phyloP scores from a whole-genome alignment of 768 basidiomycete species.

The Kwoniella sp. region DNA sequence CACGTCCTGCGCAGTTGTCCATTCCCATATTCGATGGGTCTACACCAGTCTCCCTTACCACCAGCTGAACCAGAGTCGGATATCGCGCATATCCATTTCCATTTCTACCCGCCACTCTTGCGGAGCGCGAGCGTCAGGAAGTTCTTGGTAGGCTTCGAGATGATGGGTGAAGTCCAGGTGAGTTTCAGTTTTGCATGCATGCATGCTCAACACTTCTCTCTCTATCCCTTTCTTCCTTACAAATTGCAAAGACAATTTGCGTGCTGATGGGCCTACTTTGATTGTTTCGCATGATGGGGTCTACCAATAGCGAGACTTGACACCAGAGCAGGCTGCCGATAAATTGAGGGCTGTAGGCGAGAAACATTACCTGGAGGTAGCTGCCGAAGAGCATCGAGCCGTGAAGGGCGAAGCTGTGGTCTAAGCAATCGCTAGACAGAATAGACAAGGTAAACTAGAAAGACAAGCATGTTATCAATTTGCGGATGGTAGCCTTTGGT shows the following conservation, averaged over 20 bases:
- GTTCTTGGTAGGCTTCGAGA: slow-evolving; percentile 92
- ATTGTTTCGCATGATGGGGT: no score
- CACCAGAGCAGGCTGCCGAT: slow-evolving; percentile 80
- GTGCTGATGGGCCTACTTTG: no score
- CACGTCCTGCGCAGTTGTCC: slow-evolving; percentile 62
- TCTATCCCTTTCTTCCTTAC: no score
- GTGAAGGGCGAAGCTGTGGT: neutral
- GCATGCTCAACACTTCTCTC: neutral
- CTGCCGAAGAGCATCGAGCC: neutral
- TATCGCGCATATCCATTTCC: slow-evolving; percentile 76
- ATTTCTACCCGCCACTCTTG: slow-evolving; percentile 82
- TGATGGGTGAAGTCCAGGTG: slow-evolving; percentile 81
- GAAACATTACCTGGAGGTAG: slow-evolving; percentile 63
- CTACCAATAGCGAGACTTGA: slow-evolving; percentile 73
- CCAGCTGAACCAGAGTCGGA: slow-evolving; percentile 16
- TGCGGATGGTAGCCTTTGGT: no score
- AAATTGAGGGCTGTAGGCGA: slow-evolving; percentile 64
- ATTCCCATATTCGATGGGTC: slow-evolving; percentile 92
- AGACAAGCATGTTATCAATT: neutral
- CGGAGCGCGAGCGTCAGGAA: slow-evolving; percentile 80
- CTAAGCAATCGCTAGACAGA: no score
- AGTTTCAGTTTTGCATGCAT: slow-evolving; percentile 4
- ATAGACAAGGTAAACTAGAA: no score
- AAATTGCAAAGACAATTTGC: slow-evolving; percentile 4
- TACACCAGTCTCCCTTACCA: slow-evolving; percentile 69